phyloP scores from a whole-genome alignment of 345 rosid genomes.

The Hibiscus mutabilis region DNA sequence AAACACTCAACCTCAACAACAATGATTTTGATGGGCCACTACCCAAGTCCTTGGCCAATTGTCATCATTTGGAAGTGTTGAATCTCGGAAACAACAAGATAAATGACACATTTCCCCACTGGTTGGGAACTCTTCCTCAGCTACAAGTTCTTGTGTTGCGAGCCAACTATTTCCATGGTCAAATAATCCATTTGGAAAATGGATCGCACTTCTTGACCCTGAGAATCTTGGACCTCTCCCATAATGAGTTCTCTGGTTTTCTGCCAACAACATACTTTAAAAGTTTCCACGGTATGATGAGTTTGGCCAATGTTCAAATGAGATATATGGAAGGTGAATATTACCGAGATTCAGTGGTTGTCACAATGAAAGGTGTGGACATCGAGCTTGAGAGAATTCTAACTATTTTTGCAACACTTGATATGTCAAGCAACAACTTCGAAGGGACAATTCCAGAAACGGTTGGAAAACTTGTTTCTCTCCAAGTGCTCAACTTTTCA shows the following conservation, averaged over 20 bases:
- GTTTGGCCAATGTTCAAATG: no score
- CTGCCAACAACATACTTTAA: no score
- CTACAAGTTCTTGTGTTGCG: not conserved
- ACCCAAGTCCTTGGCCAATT: constrained; percentile 7
- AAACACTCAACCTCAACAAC: not conserved
- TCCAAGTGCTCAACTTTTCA: not conserved
- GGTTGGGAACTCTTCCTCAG: not conserved
- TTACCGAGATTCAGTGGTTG: not conserved
- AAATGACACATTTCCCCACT: not conserved
- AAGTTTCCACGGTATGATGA: no score
- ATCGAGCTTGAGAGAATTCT: constrained; percentile 1
- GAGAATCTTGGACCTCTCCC: no score
- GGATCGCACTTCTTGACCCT: no score
- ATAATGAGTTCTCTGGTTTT: no score
- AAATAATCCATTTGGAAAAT: no score
- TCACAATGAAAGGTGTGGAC: not conserved
- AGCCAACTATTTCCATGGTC: not conserved
- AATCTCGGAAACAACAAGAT: constrained; percentile 14
- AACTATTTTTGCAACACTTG: constrained; percentile 16
- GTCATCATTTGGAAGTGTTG: not conserved
- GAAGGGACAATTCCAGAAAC: not conserved
- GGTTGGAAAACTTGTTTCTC: not conserved
- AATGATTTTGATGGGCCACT: constrained; percentile 7
- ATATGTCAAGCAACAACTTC: constrained; percentile 18
- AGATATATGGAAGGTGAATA: not conserved